Evolutionary conservation across 1,139 yeast genomes (phyloP).

Genomic region (Nakaseomyces kungkrabaensis): DNA sequence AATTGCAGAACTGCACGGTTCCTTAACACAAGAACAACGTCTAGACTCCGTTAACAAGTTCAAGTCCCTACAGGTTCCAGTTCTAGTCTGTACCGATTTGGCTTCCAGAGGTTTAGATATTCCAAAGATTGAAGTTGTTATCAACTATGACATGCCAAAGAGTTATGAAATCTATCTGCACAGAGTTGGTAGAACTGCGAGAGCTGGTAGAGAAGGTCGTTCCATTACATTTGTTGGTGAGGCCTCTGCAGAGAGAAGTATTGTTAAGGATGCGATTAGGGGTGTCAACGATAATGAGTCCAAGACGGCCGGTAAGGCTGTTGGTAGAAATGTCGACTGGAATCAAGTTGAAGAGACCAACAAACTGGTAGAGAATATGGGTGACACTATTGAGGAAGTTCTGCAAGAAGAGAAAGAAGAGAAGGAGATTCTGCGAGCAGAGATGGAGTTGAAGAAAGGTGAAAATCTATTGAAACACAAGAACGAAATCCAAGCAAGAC

Average conservation of each 20-base stretch:
- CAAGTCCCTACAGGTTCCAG: slow-evolving; percentile 72
- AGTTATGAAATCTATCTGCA: slow-evolving; percentile 83
- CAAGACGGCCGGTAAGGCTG: slow-evolving; percentile 42
- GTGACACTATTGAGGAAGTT: slow-evolving; percentile 59
- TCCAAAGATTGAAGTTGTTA: slow-evolving; percentile 89
- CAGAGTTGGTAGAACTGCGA: slow-evolving; percentile 98
- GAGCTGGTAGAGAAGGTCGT: slow-evolving; percentile 95
- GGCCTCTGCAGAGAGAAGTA: slow-evolving; percentile 67
- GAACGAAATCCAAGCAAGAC: slow-evolving; percentile 78
- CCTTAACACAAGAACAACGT: slow-evolving; percentile 93
- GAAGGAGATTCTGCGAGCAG: slow-evolving; percentile 78
- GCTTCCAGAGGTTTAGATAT: slow-evolving; percentile 99
- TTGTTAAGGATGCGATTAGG: slow-evolving; percentile 81
- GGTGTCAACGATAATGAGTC: slow-evolving; percentile 38
- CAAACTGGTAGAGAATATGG: slow-evolving; percentile 48
- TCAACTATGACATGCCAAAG: slow-evolving; percentile 94
- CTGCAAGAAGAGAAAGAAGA: slow-evolving; percentile 81
- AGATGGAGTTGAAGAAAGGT: slow-evolving; percentile 81
- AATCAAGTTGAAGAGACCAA: slow-evolving; percentile 60
- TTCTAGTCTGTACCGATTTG: slow-evolving; percentile 88
- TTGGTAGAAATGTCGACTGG: slow-evolving; percentile 88
- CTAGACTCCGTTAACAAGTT: slow-evolving; percentile 72
- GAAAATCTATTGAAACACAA: slow-evolving; percentile 71
- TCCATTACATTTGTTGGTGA: slow-evolving; percentile 94
- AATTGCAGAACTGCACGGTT: slow-evolving; percentile 91